Conservation (phyloP, 129 eudicot genomes). For the Centaurea solstitialis region DNA sequence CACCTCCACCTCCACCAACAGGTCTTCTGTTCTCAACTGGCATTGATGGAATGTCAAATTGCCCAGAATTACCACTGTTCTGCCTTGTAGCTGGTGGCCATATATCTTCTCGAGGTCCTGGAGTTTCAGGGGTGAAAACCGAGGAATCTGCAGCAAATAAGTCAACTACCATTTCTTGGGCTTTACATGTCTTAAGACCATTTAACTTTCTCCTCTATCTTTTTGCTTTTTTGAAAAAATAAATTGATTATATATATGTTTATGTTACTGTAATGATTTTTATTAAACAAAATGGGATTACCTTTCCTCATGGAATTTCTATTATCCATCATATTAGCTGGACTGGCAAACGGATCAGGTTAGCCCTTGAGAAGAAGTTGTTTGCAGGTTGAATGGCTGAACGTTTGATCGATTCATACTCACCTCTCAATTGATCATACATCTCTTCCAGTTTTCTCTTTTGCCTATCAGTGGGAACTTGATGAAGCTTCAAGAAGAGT, state of each 20-base stretch:
- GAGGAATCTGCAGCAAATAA: conserved; percentile 87
- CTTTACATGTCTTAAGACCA: background rate
- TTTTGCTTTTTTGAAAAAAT: background rate
- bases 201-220: background rate
- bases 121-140: conserved; percentile 93
- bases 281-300: conserved; percentile 40
- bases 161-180: conserved; percentile 71
- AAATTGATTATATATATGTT: background rate
- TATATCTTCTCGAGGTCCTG: conserved; percentile 93
- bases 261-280: background rate
- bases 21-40: conserved; percentile 74
- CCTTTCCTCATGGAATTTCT: conserved; percentile 80
- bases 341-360: conserved; percentile 78
- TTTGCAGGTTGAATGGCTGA: conserved; percentile 84
- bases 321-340: conserved; percentile 71
- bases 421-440: conserved; percentile 89
- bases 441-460: conserved; percentile 93
- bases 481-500: conserved; percentile 13
- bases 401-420: conserved; percentile 75
- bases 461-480: conserved; percentile 50
- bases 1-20: conserved; percentile 48
- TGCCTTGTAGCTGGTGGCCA: conserved; percentile 84
- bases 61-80: conserved; percentile 68
- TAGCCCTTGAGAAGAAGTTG: conserved; percentile 60
- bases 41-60: conserved; percentile 59